phyloP scores from a whole-genome alignment of 805 yeast genomes.

The Zygotorulaspora sp. region DNA sequence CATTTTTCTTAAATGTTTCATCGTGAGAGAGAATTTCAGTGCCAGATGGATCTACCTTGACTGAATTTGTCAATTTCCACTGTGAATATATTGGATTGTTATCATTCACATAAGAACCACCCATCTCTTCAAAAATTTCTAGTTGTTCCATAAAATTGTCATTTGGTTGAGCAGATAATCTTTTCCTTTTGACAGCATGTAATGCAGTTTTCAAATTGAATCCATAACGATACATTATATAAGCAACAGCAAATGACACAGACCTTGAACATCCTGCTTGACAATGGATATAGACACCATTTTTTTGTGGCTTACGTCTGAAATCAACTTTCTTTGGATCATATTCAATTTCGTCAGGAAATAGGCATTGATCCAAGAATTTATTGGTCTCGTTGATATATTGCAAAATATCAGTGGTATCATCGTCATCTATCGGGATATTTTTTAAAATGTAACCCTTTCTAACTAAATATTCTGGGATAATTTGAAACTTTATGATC shows the following conservation, averaged over 20 bases:
- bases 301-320: constrained; percentile 38
- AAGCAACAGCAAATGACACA: constrained; percentile 80
- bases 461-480: constrained; percentile 43
- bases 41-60: constrained; percentile 43
- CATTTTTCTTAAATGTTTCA: constrained; percentile 33
- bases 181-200: constrained; percentile 67
- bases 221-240: constrained; percentile 73
- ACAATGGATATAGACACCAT: constrained; percentile 61
- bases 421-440: constrained; percentile 70
- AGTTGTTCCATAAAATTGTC: constrained; percentile 71
- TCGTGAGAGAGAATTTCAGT: constrained; percentile 28
- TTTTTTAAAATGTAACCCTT: constrained; percentile 50
- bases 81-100: constrained; percentile 40
- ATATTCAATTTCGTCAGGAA: constrained; percentile 38
- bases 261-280: constrained; percentile 94
- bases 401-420: constrained; percentile 58
- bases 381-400: constrained; percentile 55
- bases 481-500: constrained; percentile 58
- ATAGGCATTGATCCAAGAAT: constrained; percentile 64
- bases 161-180: constrained; percentile 64
- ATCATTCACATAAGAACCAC: constrained; percentile 33
- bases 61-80: constrained; percentile 38
- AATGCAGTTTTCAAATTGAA: constrained; percentile 58
- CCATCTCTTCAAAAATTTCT: constrained; percentile 50
- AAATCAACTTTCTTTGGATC: constrained; percentile 30